Base-by-base conservation (phyloP, 1,284 basidiomycete genomes). In the Amylostereum areolatum region DNA sequence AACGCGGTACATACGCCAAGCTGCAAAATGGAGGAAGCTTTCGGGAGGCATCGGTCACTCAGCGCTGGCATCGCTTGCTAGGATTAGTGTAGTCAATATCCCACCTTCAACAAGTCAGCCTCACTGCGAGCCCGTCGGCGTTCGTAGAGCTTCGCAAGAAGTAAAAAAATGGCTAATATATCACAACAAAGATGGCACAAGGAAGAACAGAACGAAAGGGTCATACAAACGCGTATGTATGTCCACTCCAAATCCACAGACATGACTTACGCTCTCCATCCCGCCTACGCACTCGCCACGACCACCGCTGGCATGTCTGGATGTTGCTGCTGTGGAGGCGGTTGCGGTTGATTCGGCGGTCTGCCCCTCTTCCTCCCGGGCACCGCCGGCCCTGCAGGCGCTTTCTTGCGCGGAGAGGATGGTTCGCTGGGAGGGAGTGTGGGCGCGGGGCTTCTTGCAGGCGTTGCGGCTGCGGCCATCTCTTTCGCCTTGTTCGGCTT, bases 211-310 rank as follows among this genome's bases (percentile, higher is more conserved):
- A 35, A 35, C 34, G n/a, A 9, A 9, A 35, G 34, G n/a, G 9
- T n/a, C 34, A 35, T n/a, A 35, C 9, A 9, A 2, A 51, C 50
- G 45, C 43, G 29, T 43, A 51, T 51, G 51, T 51, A 49, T 52
- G 50, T 45, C 49, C 44, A 31, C 50, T 28, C 49, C n/a, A 51
- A 51, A 44, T 31, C 42, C 25, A 30, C 36, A 12, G 32, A 7
- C 30, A 25, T 30, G 18, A 9, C 47, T 33, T 3, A 10, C 25
- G 30, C 1, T 39, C 25, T 39, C 35, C 12, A 18, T 18, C 24
- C 27, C 10, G 4, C 41, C 66, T 61, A 80, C 24, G 77, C 77
- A 58, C 73, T 81, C 37, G 79, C 77, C 47, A 73, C 66, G 29
- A 81, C 75, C 40, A 77, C 73, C 47, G 77, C 69, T 43, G 76